Percentiles rank a stretch among this genome's conserved stretches.
These are phyloP conservation scores for Dichotomocladium elegans DNA, from an alignment of 371 early-diverging fungal species.

Conservation along the genomic window DNA sequence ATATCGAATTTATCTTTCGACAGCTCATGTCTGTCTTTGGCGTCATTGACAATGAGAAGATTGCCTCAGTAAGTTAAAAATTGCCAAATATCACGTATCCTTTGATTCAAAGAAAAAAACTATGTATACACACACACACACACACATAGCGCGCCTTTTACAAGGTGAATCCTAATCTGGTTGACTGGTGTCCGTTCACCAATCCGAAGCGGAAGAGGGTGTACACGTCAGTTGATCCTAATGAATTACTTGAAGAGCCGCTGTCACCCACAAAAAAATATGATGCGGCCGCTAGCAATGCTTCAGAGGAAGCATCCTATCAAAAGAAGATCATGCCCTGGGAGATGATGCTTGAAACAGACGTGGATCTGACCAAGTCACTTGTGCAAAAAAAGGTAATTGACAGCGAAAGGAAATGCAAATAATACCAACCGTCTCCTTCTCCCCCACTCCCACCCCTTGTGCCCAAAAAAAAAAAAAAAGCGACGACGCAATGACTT, in stretches of 20 bases:
- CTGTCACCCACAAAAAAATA: not conserved
- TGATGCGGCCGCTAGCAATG: not conserved
- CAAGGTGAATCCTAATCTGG: conserved; percentile 21
- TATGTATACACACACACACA: not conserved
- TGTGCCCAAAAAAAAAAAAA: not conserved
- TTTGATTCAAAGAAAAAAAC: not conserved
- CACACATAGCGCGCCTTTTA: conserved; percentile 27
- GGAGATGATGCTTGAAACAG: conserved; percentile 56
- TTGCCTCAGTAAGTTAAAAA: conserved; percentile 48
- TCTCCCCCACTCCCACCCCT: too few species aligned
- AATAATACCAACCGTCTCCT: too few species aligned
- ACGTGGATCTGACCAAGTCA: conserved; percentile 41
- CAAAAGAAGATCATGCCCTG: conserved; percentile 68
- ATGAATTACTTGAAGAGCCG: conserved; percentile 17
- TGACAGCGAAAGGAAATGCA: too few species aligned
- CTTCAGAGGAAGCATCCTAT: conserved; percentile 35
- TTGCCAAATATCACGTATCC: too few species aligned
- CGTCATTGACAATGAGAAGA: conserved; percentile 55
- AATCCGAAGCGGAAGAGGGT: conserved; percentile 20
- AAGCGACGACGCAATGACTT: conserved; percentile 50
- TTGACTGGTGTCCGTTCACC: conserved; percentile 26
- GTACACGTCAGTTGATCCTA: conserved; percentile 29
- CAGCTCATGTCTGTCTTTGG: conserved; percentile 40
- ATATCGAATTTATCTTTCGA: conserved; percentile 59
- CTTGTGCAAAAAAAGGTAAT: conserved; percentile 25